Base-by-base conservation (phyloP, 2,329 filamentous ascomycete species). In the Coleophoma crateriformis region DNA sequence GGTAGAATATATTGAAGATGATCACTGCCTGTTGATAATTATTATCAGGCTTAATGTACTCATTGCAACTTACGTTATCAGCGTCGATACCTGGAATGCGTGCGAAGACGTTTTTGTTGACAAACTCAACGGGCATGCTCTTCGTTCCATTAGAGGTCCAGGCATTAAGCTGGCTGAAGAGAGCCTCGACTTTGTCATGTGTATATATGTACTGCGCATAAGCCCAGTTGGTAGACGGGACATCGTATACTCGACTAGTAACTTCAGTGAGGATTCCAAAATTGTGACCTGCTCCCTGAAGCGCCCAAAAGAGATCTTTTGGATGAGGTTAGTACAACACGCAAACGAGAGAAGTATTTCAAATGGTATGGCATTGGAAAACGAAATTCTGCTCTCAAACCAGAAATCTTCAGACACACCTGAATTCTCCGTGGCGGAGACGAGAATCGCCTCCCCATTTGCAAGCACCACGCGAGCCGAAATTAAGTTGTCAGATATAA, bases 51-150 rank as follows among this genome's bases (percentile, higher is more conserved):
- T 4, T 7, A 7, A 27, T 27, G 27, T 27, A 27, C 27, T 27
- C 3, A 27, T 27, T 27, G 2, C 27, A 27, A 38, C 35, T 38
- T 17, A 38, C 35, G 15, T 38, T 38, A 66, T 67, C n/a, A 1
- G 74, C 63, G 56, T 77, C 72, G 1, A 65, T 48, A 7, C 57
- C 54, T 2, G 70, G 60, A 19, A 68, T 63, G 44, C 68, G 68
- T 14, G 71, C 58, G 69, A 69, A 72, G 61, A 72, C 74, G 0
- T 68, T 71, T 68, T 69, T 79, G 58, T 76, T 73, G 50, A 73
- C 69, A 15, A 78, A 51, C 15, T 70, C 71, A 1, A 56, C 63
- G 7, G 13, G 14, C 15, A 14, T 7, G 15, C 35, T 38, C 3
- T 20, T 34, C 22, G 20, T 17, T 13, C 43, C 48, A 33, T 46